Conservation (phyloP, 2,329 filamentous ascomycete species). For the Arthrobotrys iridis region DNA sequence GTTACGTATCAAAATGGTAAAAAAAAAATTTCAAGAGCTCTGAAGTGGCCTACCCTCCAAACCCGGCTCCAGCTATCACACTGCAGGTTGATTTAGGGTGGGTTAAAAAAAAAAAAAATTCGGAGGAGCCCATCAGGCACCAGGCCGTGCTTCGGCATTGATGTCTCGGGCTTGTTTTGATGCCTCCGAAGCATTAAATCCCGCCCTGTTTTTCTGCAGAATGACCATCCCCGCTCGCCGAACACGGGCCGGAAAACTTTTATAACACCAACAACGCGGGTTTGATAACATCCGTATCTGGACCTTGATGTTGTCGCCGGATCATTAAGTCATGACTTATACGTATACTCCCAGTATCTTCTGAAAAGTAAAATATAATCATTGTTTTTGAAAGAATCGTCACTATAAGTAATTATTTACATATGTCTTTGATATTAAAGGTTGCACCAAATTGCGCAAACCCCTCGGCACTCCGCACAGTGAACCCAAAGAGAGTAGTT, state of each 20-base stretch:
- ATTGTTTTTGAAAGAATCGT: no score
- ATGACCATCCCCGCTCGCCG: not conserved
- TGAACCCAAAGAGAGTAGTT: no score
- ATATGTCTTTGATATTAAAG: no score
- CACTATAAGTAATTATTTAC: no score
- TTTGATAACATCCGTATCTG: not conserved
- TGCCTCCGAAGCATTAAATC: not conserved
- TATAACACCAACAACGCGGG: not conserved
- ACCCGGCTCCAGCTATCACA: constrained; percentile 8
- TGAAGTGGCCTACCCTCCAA: constrained; percentile 2
- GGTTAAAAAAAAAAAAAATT: constrained; percentile 3
- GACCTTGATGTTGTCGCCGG: no score
- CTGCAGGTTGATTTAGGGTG: not conserved
- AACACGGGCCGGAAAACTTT: constrained; percentile 12
- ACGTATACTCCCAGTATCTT: no score
- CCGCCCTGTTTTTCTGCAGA: constrained; percentile 11
- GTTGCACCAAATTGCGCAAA: no score
- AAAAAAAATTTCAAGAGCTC: constrained; percentile 16
- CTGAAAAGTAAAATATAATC: no score
- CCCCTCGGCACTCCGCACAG: no score
- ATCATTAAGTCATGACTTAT: no score
- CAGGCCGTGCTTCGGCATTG: constrained; percentile 5
- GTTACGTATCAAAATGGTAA: constrained; percentile 14
- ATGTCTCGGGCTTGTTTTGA: constrained; percentile 3
- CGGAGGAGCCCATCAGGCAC: constrained; percentile 17